These are phyloP conservation scores for Citrus australasica DNA, from an alignment of 345 rosid genomes.

Conservation along the genomic window DNA sequence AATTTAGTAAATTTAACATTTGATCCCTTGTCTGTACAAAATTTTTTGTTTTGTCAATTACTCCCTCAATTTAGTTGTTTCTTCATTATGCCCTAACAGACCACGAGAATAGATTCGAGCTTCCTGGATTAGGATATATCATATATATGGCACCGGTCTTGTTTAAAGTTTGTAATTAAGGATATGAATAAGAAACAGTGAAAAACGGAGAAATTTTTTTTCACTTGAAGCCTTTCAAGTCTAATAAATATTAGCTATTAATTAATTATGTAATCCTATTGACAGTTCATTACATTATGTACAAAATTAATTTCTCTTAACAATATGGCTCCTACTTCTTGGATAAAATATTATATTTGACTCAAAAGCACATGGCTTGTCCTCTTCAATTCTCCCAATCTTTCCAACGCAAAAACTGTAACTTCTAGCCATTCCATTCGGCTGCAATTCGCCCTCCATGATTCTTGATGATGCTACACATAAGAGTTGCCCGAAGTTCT, in stretches of 20 bases:
- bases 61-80: too few relatives aligned
- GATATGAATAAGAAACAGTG: not conserved
- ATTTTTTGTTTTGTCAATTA: too few relatives aligned
- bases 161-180: too few relatives aligned
- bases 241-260: too few relatives aligned
- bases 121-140: too few relatives aligned
- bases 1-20: too few relatives aligned
- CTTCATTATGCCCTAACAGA: too few relatives aligned
- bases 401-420: constrained; percentile 44
- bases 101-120: too few relatives aligned
- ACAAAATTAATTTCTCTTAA: constrained; percentile 2
- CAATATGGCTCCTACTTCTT: constrained; percentile 10
- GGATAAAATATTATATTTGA: not conserved
- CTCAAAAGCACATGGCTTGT: constrained; percentile 34
- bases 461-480: not conserved
- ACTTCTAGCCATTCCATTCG: constrained; percentile 26
- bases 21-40: too few relatives aligned
- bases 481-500: not conserved
- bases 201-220: too few relatives aligned
- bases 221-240: too few relatives aligned
- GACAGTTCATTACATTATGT: not conserved
- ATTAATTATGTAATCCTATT: not conserved
- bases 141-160: too few relatives aligned
- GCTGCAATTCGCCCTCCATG: not conserved
- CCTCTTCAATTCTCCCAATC: constrained; percentile 52